These are phyloP conservation scores for Mortierella alpina DNA, from an alignment of 192 early-diverging fungal genomes.

Conservation along the genomic window DNA sequence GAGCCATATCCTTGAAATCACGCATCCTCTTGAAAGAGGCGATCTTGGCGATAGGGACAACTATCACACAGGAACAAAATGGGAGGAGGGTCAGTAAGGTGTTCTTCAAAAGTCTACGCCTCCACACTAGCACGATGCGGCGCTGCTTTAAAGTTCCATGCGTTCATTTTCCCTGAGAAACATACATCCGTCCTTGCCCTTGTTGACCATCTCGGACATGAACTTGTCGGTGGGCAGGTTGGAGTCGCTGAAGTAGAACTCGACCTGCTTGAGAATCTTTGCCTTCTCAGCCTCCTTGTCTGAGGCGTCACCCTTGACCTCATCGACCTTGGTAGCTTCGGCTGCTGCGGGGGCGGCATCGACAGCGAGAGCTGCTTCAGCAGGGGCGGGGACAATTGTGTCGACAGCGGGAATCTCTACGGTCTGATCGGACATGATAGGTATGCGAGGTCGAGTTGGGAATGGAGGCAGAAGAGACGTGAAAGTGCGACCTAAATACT, in stretches of 20 bases:
- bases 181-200: conserved; percentile 63
- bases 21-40: conserved; percentile 70
- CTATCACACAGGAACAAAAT: conserved; percentile 19
- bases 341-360: conserved; percentile 1
- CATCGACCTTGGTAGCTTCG: conserved; percentile 4
- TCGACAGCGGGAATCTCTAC: conserved; percentile 22
- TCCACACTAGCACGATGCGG: background rate
- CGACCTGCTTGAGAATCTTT: conserved; percentile 70
- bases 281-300: conserved; percentile 35
- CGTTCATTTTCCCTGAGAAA: conserved; percentile 2
- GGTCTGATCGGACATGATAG: conserved; percentile 26
- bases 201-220: conserved; percentile 55
- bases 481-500: too few relatives aligned
- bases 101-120: background rate
- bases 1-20: conserved; percentile 51
- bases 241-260: conserved; percentile 72
- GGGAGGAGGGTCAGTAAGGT: background rate
- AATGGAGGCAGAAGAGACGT: too few relatives aligned
- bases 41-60: conserved; percentile 61
- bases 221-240: conserved; percentile 70
- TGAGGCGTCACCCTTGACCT: background rate
- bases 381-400: conserved; percentile 2
- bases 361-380: conserved; percentile 10
- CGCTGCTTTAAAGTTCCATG: background rate
- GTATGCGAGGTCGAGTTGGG: background rate